phyloP scores from a whole-genome alignment of 257 asterid species.

The Striga asiatica region DNA sequence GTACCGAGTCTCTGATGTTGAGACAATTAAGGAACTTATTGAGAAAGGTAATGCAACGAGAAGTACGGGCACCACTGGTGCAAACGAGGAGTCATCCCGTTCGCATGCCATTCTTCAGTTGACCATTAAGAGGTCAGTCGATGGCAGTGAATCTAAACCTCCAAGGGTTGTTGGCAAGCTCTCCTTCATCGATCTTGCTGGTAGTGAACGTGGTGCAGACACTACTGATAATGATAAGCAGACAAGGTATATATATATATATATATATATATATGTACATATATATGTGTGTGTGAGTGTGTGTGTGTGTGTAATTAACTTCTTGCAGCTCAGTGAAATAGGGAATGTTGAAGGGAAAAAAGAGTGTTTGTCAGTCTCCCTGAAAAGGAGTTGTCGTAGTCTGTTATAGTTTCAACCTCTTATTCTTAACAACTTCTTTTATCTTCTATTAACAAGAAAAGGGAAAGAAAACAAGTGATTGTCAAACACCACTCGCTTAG shows the following conservation, averaged over 20 bases:
- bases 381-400: too few species aligned
- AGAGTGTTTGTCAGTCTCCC: too few species aligned
- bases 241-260: slow-evolving; percentile 55
- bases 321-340: too few species aligned
- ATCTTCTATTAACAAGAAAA: too few species aligned
- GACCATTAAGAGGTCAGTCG: slow-evolving; percentile 68
- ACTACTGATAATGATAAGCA: slow-evolving; percentile 99
- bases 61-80: slow-evolving; percentile 98
- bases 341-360: too few species aligned
- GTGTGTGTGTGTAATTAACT: too few species aligned
- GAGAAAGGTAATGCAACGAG: slow-evolving; percentile 88
- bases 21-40: slow-evolving; percentile 75
- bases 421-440: too few species aligned
- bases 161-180: slow-evolving; percentile 85
- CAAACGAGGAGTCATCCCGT: slow-evolving; percentile 97
- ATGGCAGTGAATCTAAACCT: slow-evolving; percentile 87
- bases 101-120: slow-evolving; percentile 99
- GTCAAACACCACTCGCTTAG: too few species aligned
- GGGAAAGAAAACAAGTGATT: too few species aligned
- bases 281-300: too few species aligned
- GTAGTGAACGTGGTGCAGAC: slow-evolving; percentile 99
- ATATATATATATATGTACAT: too few species aligned
- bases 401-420: too few species aligned
- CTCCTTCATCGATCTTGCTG: slow-evolving; percentile 99
- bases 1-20: slow-evolving; percentile 49